These are phyloP conservation scores for Agrocybe pediades DNA, from an alignment of 768 basidiomycete genomes.

Conservation along the genomic window DNA sequence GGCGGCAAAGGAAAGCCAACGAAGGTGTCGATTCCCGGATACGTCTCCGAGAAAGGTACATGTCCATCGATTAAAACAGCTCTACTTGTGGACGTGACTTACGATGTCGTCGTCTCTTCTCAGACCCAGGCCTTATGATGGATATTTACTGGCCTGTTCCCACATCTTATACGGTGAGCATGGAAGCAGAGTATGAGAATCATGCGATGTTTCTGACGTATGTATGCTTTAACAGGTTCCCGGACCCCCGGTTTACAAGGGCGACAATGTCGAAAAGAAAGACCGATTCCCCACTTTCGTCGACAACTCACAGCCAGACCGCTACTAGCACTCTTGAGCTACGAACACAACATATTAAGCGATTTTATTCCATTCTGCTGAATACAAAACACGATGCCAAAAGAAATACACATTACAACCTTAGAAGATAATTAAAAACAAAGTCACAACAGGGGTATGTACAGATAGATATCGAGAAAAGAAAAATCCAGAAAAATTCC, in stretches of 20 bases:
- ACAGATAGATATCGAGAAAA: too few species aligned
- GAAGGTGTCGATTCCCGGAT: conserved; percentile 48
- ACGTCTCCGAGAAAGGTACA: conserved; percentile 30
- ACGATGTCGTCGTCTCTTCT: neutral
- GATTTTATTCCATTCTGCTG: too few species aligned
- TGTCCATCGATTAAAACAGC: neutral
- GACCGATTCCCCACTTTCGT: neutral
- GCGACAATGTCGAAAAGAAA: neutral
- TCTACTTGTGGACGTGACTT: neutral
- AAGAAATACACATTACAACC: too few species aligned
- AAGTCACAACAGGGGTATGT: too few species aligned
- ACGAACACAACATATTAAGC: neutral
- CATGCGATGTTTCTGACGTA: neutral
- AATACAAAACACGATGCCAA: too few species aligned
- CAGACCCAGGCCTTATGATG: conserved; percentile 1
- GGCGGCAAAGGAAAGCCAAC: conserved; percentile 42
- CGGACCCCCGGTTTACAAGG: conserved; percentile 1
- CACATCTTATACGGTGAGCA: conserved; percentile 1
- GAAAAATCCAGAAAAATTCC: neutral
- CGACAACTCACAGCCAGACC: too few species aligned
- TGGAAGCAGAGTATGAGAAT: neutral
- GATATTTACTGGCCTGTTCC: conserved; percentile 10
- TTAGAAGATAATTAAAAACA: too few species aligned
- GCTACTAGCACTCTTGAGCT: neutral
- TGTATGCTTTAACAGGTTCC: neutral